Evolutionary conservation across 2,329 filamentous ascomycete genomes (phyloP).

Genomic region (Colletotrichum tropicale): DNA sequence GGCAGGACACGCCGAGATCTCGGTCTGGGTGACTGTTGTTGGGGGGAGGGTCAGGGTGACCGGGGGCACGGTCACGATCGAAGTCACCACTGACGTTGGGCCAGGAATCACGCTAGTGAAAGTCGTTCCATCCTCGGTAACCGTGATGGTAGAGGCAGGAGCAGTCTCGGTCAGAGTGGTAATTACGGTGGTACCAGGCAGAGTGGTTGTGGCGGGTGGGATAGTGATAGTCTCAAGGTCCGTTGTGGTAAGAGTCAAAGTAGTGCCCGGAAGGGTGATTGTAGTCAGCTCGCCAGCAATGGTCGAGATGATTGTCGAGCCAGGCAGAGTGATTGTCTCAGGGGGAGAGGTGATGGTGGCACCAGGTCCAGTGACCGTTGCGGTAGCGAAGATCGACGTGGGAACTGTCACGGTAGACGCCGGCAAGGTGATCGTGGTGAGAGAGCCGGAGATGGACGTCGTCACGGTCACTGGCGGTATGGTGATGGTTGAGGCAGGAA

Average conservation of each 20-base stretch:
- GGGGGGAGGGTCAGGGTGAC: constrained; percentile 31
- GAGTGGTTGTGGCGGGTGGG: constrained; percentile 23
- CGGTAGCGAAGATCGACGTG: constrained; percentile 24
- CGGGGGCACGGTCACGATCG: constrained; percentile 26
- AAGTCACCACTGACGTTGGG: constrained; percentile 23
- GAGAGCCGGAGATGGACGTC: constrained; percentile 26
- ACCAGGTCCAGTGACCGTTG: constrained; percentile 33
- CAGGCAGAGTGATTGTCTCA: constrained; percentile 17
- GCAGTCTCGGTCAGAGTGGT: constrained; percentile 34
- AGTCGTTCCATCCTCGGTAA: constrained; percentile 32
- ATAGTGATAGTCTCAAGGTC: constrained; percentile 15
- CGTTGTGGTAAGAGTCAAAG: constrained; percentile 4
- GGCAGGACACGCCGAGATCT: constrained; percentile 43
- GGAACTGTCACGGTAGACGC: constrained; percentile 21
- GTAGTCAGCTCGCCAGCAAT: constrained; percentile 25
- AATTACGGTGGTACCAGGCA: constrained; percentile 32
- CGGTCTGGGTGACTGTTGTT: constrained; percentile 30
- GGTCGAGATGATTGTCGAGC: constrained; percentile 29
- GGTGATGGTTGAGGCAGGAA: neutral
- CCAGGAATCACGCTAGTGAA: constrained; percentile 29
- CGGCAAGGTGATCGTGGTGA: neutral
- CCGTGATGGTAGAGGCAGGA: constrained; percentile 32
- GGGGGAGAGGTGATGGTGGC: constrained; percentile 29
- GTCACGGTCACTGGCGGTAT: constrained; percentile 17
- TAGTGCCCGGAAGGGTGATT: constrained; percentile 7